Conservation (phyloP, 108 stramenopile genomes). For the Mediolabrus comicus region DNA sequence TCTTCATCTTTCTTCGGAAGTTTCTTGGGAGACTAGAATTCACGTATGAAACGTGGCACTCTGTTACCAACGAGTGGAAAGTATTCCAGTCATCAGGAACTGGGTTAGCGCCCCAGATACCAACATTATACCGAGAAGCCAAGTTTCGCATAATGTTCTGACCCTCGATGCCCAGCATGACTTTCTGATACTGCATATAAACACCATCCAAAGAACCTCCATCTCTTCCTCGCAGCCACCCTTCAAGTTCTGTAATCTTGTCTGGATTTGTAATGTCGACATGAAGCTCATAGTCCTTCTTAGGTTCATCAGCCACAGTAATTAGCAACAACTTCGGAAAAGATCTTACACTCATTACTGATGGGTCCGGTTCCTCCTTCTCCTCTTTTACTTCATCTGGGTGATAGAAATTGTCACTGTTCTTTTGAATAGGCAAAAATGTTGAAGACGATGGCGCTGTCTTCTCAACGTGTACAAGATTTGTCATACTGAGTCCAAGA, state of each 20-base stretch:
- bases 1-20: slow-evolving; percentile 34
- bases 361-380: background rate
- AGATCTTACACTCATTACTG: background rate
- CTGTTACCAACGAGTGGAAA: slow-evolving; percentile 40
- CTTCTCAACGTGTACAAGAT: slow-evolving; percentile 13
- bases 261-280: slow-evolving; percentile 44
- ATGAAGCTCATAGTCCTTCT: slow-evolving; percentile 24
- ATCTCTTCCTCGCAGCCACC: slow-evolving; percentile 39
- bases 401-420: slow-evolving; percentile 10
- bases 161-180: slow-evolving; percentile 37
- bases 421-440: slow-evolving; percentile 23
- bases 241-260: slow-evolving; percentile 14
- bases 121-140: slow-evolving; percentile 27
- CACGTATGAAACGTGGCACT: slow-evolving; percentile 46
- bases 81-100: slow-evolving; percentile 47
- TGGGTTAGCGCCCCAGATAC: slow-evolving; percentile 47
- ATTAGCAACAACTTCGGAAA: slow-evolving; percentile 44
- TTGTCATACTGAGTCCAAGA: slow-evolving; percentile 29
- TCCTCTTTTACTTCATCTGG: slow-evolving; percentile 7
- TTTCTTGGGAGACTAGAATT: slow-evolving; percentile 40
- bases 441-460: slow-evolving; percentile 16
- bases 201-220: slow-evolving; percentile 44
- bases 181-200: slow-evolving; percentile 47
- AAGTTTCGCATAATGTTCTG: slow-evolving; percentile 32
- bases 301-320: slow-evolving; percentile 23